Evolutionary conservation across 805 yeast species (phyloP), one percentile per base, ranked within the genome.

Genomic region (Wilhelminamyces savonicus): DNA sequence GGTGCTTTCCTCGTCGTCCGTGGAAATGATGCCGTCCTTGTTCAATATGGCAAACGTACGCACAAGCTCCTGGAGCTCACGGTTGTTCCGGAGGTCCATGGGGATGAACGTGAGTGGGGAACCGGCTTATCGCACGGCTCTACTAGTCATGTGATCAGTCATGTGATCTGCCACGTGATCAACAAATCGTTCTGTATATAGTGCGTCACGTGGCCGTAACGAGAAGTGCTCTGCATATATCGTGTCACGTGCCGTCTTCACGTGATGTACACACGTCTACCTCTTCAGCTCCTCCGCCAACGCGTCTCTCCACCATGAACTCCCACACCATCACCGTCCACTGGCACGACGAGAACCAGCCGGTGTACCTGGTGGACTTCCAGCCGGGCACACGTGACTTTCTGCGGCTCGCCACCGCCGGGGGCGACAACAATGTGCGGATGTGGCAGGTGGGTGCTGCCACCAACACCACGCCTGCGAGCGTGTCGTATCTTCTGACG

Each of bases 351-450:
- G 81, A 77, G 34, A 77, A 74, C 24, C 77, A 76, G 44, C 90
- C 94, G 0, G 78, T 83, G 3, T 83, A 82, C 46, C 69, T 79
- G 13, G 68, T 78, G 2, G 72, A 73, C 35, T 75, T 78, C 49
- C 88, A 82, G 48, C 78, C 78, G 2, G 21, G 26, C 9, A 10
- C 11, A 5, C 15, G 21, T 16, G 30, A n/a, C 15, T 16, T n/a
- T 14, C 29, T 5, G 15, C 10, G 5, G 4, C 58, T 90, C 21
- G 90, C 80, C 3, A 90, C 97, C 0, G 95, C 86, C 0, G 97
- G 97, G 15, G 97, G 97, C 24, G 98, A 92, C 54, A 83, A 82
- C 50, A 83, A 84, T 43, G 81, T 86, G n/a, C 66, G 97, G 29
- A 56, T 75, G 17, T 69, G 82, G 76, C 41, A 39, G 24, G 23